Percentiles rank a stretch among this genome's conserved stretches.
Evolutionary conservation across 306 rosid genomes (phyloP).

Genomic region (Quercus wislizeni): DNA sequence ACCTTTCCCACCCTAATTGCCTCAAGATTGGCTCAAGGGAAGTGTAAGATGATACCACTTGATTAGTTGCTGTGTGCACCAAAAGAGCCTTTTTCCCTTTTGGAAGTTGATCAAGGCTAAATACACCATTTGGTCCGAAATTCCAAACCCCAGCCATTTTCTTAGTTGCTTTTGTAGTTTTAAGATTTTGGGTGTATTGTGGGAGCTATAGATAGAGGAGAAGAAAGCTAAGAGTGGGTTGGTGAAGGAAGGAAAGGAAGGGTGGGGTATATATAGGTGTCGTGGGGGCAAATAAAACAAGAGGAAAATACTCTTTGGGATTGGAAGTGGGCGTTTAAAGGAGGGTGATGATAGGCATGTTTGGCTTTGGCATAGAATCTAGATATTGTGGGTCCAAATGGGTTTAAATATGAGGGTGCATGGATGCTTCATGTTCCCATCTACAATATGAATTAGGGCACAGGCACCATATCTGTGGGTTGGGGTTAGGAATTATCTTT

Average conservation of each 20-base stretch:
- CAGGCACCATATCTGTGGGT: conserved; percentile 42
- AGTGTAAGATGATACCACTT: conserved; percentile 61
- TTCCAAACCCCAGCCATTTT: conserved; percentile 91
- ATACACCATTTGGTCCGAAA: conserved; percentile 65
- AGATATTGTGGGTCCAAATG: conserved; percentile 59
- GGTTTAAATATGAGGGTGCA: conserved; percentile 39
- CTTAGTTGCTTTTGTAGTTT: background rate
- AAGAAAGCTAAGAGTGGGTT: background rate
- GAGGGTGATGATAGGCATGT: conserved; percentile 31
- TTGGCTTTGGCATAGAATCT: conserved; percentile 74
- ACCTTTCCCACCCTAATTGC: conserved; percentile 94
- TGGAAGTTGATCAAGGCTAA: conserved; percentile 32
- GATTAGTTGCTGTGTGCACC: conserved; percentile 63
- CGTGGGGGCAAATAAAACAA: conserved; percentile 50
- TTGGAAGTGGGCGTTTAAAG: conserved; percentile 32
- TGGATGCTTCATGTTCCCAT: conserved; percentile 30
- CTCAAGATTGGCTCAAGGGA: conserved; percentile 60
- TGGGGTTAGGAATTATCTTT: conserved; percentile 43
- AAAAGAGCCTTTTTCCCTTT: conserved; percentile 5
- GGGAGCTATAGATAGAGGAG: background rate
- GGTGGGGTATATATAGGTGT: conserved; percentile 48
- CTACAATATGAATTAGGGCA: conserved; percentile 41
- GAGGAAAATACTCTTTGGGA: conserved; percentile 43
- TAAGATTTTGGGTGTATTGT: background rate
- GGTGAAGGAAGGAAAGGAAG: conserved; percentile 25